Base-by-base conservation (phyloP, 306 rosid genomes). In the Benincasa hispida region DNA sequence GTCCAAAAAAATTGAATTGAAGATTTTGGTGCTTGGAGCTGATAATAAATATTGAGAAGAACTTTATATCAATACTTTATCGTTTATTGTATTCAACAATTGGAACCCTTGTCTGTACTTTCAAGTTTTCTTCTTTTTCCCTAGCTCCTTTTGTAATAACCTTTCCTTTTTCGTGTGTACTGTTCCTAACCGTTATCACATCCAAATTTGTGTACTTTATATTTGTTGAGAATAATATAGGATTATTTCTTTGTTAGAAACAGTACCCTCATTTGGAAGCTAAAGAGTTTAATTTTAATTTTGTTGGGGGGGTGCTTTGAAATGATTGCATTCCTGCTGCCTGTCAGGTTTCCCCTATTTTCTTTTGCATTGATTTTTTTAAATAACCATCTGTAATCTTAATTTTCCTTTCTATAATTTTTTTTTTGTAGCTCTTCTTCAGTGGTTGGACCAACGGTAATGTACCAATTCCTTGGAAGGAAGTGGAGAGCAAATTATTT, bases 401-500 rank as follows among this genome's bases (percentile, higher is more conserved):
- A 47, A 42, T 25, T 45, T 70, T 45, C 2, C 2, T 47, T 48
- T 47, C 41, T 72, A 77, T 22, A 19, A 78, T 18, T 15, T 5
- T 4, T 15, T 48, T 72, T 78, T 77, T 85, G 88, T 87, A 93
- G 98, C 87, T 93, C 50, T 83, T 88, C 77, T 84, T 89, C 83
- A 91, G 90, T 80, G 92, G 93, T 77, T 89, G 93, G 91, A 84
- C 87, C 79, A 84, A 90, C 78, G 85, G 83, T 48, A 91, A 84
- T 87, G 84, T 82, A 32, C 88, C 90, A 76, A 88, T 93, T 77
- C 91, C 90, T 62, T 93, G 98, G 98, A 88, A 83, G 83, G 98
- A 87, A 80, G 92, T 93, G 83, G 98, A 93, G 86, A 89, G 96
- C 90, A 93, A 93, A 82, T 88, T 93, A 72, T 93, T 91, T 90